Base-by-base conservation (phyloP, 129 eudicot genomes). In the Tagetes patula region DNA sequence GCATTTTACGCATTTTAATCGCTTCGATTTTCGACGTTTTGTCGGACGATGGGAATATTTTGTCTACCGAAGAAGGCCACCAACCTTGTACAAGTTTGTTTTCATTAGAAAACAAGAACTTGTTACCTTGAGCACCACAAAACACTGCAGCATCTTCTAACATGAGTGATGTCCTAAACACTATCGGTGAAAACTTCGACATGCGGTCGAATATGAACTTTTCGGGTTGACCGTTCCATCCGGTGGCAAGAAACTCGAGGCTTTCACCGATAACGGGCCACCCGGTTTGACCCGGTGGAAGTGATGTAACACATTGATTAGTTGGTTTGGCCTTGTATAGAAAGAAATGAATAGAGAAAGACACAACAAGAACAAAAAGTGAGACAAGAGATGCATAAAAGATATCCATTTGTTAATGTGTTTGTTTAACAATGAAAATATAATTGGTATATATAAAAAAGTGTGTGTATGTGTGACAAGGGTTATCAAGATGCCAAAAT, bases 41-140 rank as follows among this genome's bases (percentile, higher is more conserved):
- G 20, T 79, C 66, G 1, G 90, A 82, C 0, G 91, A 84, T 2
- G 97, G 97, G 67, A 91, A 91, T 45, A 91, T 74, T 66, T 88
- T 91, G 83, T 88, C 79, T 0, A 91, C 96, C 0, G 96, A 91
- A 43, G 71, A 47, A 0, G 97, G 97, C 97, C 97, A 91, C 97
- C 97, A 88, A 12, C 85, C 90, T 11, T 77, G 87, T 8, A 91
- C 96, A 20, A 86, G 83, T 68, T 83, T 91, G 81, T 86, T 86
- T 62, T 91, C 97, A 37, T 91, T 91, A 0, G 91, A 83, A 75
- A 91, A 91, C 65, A 91, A 71, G 74, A 91, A 88, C 54, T 88
- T 91, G 84, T 91, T 86, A 27, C 85, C 88, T 8, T 72, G 54
- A 0, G 93, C 83, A 3, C 97, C 96, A 41, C 97, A 88, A 32